phyloP scores from a whole-genome alignment of 148 eudicot genomes.

The Persicaria maculosa region DNA sequence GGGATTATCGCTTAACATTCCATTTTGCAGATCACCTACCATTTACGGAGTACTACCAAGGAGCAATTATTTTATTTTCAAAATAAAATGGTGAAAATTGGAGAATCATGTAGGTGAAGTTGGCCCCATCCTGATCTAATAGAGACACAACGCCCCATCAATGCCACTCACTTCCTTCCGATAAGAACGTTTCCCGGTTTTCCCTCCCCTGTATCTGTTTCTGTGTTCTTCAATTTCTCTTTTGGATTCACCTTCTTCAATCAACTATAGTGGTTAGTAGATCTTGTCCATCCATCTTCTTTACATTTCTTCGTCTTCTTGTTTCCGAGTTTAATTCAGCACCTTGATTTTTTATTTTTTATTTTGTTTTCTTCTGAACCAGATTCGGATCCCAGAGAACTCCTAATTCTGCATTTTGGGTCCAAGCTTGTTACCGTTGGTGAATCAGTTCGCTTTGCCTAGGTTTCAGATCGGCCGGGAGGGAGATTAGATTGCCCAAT shows the following conservation, averaged over 20 bases:
- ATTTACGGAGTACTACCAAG: too few species aligned
- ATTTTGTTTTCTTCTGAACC: background rate
- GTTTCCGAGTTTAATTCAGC: background rate
- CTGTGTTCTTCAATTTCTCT: conserved; percentile 1
- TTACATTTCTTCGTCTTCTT: background rate
- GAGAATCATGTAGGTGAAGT: background rate
- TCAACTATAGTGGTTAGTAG: background rate
- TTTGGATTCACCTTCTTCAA: background rate
- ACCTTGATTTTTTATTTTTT: background rate
- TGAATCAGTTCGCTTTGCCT: conserved; percentile 3
- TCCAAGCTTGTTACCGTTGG: background rate
- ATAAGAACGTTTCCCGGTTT: conserved; percentile 6
- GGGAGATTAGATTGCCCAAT: conserved; percentile 22
- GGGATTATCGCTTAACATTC: too few species aligned
- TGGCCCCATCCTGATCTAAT: background rate
- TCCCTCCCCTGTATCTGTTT: conserved; percentile 7
- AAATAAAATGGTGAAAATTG: too few species aligned
- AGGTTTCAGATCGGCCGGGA: background rate
- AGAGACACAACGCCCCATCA: conserved; percentile 1
- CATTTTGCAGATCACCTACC: too few species aligned
- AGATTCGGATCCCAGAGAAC: background rate
- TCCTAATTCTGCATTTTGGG: conserved; percentile 7
- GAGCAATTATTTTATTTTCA: too few species aligned
- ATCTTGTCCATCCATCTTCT: background rate
- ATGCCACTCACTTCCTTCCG: conserved; percentile 11